phyloP scores from a whole-genome alignment of 2,329 filamentous ascomycete genomes.

The Leptographium radiaticola region DNA sequence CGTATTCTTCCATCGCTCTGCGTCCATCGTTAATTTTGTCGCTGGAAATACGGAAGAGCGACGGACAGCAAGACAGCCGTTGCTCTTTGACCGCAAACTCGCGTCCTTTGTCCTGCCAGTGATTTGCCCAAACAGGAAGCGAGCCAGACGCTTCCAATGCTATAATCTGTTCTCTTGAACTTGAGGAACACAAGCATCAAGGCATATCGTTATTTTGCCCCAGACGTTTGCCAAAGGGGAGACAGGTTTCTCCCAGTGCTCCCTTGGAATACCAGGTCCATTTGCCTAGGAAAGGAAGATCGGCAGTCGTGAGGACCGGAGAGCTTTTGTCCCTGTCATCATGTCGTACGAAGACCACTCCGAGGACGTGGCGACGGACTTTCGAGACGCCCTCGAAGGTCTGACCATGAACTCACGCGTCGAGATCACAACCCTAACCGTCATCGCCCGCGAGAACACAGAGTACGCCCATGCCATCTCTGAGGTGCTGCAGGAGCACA shows the following conservation, averaged over 20 bases:
- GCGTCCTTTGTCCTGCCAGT: neutral
- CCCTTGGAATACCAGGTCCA: too few relatives aligned
- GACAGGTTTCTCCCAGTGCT: too few relatives aligned
- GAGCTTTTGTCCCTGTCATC: constrained; percentile 6
- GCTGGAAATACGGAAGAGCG: neutral
- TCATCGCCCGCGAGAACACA: constrained; percentile 95
- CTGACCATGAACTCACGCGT: constrained; percentile 81
- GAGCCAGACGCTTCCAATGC: neutral
- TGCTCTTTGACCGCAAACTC: neutral
- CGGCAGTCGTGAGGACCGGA: too few relatives aligned
- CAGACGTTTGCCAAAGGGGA: too few relatives aligned
- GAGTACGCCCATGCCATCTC: constrained; percentile 92
- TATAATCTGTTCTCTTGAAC: neutral
- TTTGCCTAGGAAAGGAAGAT: too few relatives aligned
- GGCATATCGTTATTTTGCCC: too few relatives aligned
- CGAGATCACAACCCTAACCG: constrained; percentile 93
- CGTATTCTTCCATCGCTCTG: neutral
- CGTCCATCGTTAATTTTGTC: neutral
- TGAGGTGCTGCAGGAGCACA: constrained; percentile 80
- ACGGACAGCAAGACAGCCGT: neutral
- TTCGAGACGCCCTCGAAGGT: constrained; percentile 84
- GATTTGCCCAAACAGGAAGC: neutral
- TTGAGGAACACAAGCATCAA: neutral
- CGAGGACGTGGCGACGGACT: constrained; percentile 89
- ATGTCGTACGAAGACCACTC: constrained; percentile 42